Base-by-base conservation (phyloP, 1,284 basidiomycete genomes). In the Cutaneotrichosporon curvatum region DNA sequence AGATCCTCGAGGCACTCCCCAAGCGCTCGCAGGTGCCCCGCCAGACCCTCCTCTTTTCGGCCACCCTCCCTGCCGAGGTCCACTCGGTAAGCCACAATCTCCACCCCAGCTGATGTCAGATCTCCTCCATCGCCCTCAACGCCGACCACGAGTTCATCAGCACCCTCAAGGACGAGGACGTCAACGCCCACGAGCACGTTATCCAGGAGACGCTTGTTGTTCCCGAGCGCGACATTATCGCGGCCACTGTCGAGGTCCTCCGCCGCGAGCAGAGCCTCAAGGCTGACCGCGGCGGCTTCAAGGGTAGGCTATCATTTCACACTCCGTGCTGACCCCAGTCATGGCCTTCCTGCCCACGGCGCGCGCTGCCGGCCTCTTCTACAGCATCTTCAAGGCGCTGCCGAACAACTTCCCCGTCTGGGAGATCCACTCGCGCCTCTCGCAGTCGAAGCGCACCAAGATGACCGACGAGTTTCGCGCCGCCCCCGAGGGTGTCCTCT, bases 311-410 rank as follows among this genome's bases (percentile, higher is more conserved):
- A n/a, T n/a, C n/a, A n/a, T n/a, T 28, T 32, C 25, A 16, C 15
- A 1, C 12, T 15, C 2, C 25, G 20, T 15, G 20, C 64, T 39
- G 61, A 53, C 12, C 18, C 50, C 4, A 62, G 61, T 74, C 4
- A 82, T 82, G 65, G 74, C 78, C 7, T 84, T 85, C 73, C 75
- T 81, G 43, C 80, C 82, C n/a, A 85, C 83, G 10, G 82, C 83
- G 2, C 75, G 81, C 42, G 78, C 80, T 2, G 80, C 81, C 0
- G 74, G 73, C 18, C 70, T 83, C 38, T 75, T 75, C n/a, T 70
- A 73, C n/a, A 75, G 76, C 22, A 62, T 80, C 40, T 75, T 81
- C 50, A 54, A 44, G 10, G 34, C 44, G 12, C 47, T 60, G 18
- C 40, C 48, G 19, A 49, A 70, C 42, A 25, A 48, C 30, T 60